A percentile compares a stretch with the other conserved stretches of the same genome.
phyloP scores from a whole-genome alignment of 108 stramenopile genomes.

The Conticribra guillardii region DNA sequence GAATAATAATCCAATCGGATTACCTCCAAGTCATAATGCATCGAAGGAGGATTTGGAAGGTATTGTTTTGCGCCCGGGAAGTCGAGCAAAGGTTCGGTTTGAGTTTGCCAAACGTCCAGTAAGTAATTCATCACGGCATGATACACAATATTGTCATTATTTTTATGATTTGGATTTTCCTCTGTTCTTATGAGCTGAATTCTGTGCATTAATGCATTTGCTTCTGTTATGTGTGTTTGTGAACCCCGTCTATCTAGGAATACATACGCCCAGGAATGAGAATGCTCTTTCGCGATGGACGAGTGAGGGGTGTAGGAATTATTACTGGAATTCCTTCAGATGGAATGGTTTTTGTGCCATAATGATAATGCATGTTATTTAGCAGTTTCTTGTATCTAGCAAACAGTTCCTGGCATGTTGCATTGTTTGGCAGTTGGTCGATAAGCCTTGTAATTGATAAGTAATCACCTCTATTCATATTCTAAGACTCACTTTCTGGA shows the following conservation, averaged over 20 bases:
- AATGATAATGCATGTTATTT: not conserved
- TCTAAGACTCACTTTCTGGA: too few species aligned
- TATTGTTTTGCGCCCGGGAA: conserved; percentile 78
- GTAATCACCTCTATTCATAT: too few species aligned
- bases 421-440: too few species aligned
- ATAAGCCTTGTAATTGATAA: too few species aligned
- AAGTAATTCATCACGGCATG: too few species aligned
- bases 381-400: not conserved
- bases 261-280: conserved; percentile 89
- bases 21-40: conserved; percentile 58
- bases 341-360: not conserved
- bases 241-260: conserved; percentile 36
- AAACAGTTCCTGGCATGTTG: too few species aligned
- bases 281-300: conserved; percentile 87
- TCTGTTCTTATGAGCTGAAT: not conserved
- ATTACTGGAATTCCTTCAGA: conserved; percentile 56
- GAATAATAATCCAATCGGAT: conserved; percentile 62
- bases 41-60: conserved; percentile 61
- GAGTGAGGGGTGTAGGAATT: conserved; percentile 86
- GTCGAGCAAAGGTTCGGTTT: conserved; percentile 83
- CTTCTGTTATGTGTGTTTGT: too few species aligned
- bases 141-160: too few species aligned
- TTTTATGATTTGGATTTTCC: conserved; percentile 1
- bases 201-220: not conserved
- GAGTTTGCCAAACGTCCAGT: conserved; percentile 84